Evolutionary conservation across 2,329 filamentous ascomycete species (phyloP).

Genomic region (Pseudogymnoascus sp.): DNA sequence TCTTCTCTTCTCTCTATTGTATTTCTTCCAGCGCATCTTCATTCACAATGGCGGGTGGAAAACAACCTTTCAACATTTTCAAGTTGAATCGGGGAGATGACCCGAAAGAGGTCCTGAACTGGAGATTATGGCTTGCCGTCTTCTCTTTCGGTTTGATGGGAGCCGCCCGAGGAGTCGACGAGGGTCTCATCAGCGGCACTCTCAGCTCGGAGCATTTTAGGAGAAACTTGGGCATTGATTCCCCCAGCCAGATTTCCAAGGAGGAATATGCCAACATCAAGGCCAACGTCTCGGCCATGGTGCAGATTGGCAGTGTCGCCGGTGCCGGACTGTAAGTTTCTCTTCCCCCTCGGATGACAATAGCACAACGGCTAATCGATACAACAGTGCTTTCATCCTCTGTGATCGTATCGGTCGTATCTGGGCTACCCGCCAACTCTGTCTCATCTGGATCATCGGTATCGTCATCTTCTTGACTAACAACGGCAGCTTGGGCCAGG

Average conservation of each 20-base stretch:
- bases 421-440: slow-evolving; percentile 52
- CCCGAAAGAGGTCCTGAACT: slow-evolving; percentile 65
- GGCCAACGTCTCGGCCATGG: slow-evolving; percentile 73
- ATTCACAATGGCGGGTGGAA: slow-evolving; percentile 40
- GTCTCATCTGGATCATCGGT: slow-evolving; percentile 48
- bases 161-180: slow-evolving; percentile 70
- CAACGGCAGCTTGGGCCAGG: slow-evolving; percentile 45
- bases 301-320: slow-evolving; percentile 67
- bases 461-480: slow-evolving; percentile 50
- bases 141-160: slow-evolving; percentile 67
- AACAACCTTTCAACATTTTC: slow-evolving; percentile 56
- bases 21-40: not conserved
- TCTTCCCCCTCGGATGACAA: not conserved
- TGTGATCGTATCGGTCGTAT: slow-evolving; percentile 55
- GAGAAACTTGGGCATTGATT: slow-evolving; percentile 46
- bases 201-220: slow-evolving; percentile 61
- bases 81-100: slow-evolving; percentile 54
- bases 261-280: slow-evolving; percentile 58
- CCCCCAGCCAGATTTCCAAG: slow-evolving; percentile 33
- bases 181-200: slow-evolving; percentile 67
- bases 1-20: not conserved
- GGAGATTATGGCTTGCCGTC: slow-evolving; percentile 70
- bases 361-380: not conserved
- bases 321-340: slow-evolving; percentile 52
- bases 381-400: slow-evolving; percentile 45